Evolutionary conservation across 768 basidiomycete genomes (phyloP).

Genomic region (Termitomyces heimii): DNA sequence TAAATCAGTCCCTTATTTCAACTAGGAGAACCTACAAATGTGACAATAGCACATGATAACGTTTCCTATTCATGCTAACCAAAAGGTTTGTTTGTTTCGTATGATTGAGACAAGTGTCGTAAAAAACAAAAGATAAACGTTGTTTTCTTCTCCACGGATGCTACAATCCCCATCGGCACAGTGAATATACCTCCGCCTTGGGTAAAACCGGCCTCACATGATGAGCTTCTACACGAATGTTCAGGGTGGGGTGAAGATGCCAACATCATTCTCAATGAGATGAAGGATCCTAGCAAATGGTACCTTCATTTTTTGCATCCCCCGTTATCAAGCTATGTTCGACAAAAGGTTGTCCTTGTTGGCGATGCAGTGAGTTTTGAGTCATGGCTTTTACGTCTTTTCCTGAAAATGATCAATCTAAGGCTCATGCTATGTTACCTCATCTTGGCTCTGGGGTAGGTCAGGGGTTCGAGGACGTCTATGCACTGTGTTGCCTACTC

Average conservation of each 20-base stretch:
- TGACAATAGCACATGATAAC: slow-evolving; percentile 44
- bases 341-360: slow-evolving; percentile 40
- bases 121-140: slow-evolving; percentile 33
- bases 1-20: not conserved
- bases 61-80: slow-evolving; percentile 39
- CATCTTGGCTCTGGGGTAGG: slow-evolving; percentile 55
- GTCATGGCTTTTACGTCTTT: not conserved
- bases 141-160: slow-evolving; percentile 34
- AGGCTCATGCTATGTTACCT: slow-evolving; percentile 57
- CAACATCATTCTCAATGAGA: slow-evolving; percentile 31
- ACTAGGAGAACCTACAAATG: not conserved
- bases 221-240: slow-evolving; percentile 39
- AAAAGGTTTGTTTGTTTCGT: slow-evolving; percentile 25
- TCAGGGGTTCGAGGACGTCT: slow-evolving; percentile 55
- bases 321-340: slow-evolving; percentile 36
- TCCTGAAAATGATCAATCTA: not conserved
- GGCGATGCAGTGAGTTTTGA: slow-evolving; percentile 42
- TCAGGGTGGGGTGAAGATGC: slow-evolving; percentile 43
- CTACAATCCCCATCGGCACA: slow-evolving; percentile 19
- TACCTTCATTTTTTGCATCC: slow-evolving; percentile 43
- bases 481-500: slow-evolving; percentile 39
- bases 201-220: slow-evolving; percentile 32
- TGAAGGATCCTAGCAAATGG: slow-evolving; percentile 45
- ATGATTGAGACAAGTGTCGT: not conserved
- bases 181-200: slow-evolving; percentile 28